These are phyloP conservation scores for Phaffia tasmanica DNA, from an alignment of 768 basidiomycete species.

Conservation along the genomic window DNA sequence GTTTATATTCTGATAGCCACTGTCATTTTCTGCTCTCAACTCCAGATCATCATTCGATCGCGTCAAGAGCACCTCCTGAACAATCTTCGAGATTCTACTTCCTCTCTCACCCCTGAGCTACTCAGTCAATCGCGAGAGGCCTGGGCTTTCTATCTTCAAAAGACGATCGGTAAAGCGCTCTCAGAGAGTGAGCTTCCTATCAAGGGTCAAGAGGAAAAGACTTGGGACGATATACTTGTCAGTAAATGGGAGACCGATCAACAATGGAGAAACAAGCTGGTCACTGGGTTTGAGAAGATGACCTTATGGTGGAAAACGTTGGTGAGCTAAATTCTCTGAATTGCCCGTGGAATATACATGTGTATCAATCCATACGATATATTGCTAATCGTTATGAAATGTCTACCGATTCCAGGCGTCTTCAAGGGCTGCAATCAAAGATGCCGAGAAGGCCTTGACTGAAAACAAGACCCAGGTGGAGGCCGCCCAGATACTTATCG, in stretches of 20 bases:
- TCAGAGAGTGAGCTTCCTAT: slow-evolving; percentile 44
- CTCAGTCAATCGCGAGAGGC: slow-evolving; percentile 50
- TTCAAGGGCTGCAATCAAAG: slow-evolving; percentile 11
- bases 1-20: background rate
- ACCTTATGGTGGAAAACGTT: slow-evolving; percentile 74
- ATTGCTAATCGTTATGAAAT: background rate
- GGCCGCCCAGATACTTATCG: slow-evolving; percentile 44
- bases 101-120: slow-evolving; percentile 49
- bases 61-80: slow-evolving; percentile 48
- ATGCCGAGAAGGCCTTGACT: background rate
- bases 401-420: background rate
- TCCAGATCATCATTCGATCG: slow-evolving; percentile 82
- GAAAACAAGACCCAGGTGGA: slow-evolving; percentile 15
- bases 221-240: slow-evolving; percentile 49
- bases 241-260: slow-evolving; percentile 45
- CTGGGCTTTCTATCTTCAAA: slow-evolving; percentile 52
- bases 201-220: slow-evolving; percentile 41
- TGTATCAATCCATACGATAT: background rate
- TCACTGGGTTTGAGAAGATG: slow-evolving; percentile 80
- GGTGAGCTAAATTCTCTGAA: slow-evolving; percentile 42
- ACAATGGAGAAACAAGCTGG: slow-evolving; percentile 57
- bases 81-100: slow-evolving; percentile 39
- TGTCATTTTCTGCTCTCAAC: slow-evolving; percentile 6
- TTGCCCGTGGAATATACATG: background rate
- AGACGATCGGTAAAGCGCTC: slow-evolving; percentile 56